Evolutionary conservation across 371 early-diverging fungal genomes (phyloP).

Genomic region (Syncephalastrum monosporum): DNA sequence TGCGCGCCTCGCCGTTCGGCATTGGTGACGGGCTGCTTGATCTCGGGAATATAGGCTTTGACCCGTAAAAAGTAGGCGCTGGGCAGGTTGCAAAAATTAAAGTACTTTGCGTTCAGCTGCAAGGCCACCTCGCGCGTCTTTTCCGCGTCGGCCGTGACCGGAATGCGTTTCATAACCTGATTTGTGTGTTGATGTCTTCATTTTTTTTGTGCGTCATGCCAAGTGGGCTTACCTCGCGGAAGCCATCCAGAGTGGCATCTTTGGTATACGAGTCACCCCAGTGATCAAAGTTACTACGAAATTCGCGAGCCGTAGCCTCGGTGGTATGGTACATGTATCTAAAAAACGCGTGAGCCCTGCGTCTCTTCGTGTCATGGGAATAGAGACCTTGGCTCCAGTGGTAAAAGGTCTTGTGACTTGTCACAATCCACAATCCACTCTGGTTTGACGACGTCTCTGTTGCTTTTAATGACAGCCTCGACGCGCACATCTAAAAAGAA

Average conservation of each 20-base stretch:
- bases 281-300: conserved; percentile 56
- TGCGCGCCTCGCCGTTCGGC: too few relatives aligned
- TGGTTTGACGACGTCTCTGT: conserved; percentile 55
- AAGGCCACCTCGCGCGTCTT: conserved; percentile 10
- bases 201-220: not conserved
- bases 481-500: conserved; percentile 42
- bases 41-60: too few relatives aligned
- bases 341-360: not conserved
- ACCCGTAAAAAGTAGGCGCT: too few relatives aligned
- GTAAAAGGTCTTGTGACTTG: conserved; percentile 39
- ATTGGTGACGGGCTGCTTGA: too few relatives aligned
- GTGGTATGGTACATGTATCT: conserved; percentile 66
- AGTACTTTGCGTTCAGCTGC: too few relatives aligned
- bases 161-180: conserved; percentile 16
- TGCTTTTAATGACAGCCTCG: conserved; percentile 42
- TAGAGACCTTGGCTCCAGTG: conserved; percentile 55
- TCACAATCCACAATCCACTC: conserved; percentile 67
- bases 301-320: conserved; percentile 34
- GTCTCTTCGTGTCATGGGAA: not conserved
- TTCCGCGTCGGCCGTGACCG: not conserved
- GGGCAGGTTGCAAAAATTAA: too few relatives aligned
- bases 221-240: conserved; percentile 49
- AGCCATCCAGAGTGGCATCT: conserved; percentile 42
- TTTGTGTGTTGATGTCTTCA: not conserved
- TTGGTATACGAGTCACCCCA: conserved; percentile 70